Percentiles rank a stretch among this genome's conserved stretches.
Conservation (phyloP, 306 rosid genomes). For the Prunus mongolica region DNA sequence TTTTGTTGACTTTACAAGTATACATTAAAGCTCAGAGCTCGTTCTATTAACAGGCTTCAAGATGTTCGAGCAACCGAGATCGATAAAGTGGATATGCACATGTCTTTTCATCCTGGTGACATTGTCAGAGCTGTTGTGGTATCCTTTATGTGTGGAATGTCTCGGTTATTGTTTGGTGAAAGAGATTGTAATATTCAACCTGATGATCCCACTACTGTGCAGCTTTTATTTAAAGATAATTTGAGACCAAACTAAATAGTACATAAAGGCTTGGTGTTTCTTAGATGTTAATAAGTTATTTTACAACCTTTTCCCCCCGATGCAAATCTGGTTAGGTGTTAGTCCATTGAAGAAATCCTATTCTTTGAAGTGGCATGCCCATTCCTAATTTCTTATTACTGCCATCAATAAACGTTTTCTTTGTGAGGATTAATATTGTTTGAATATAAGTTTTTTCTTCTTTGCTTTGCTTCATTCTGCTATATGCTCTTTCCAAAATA, state of each 20-base stretch:
- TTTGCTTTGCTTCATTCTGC: not conserved
- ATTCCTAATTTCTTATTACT: too few relatives aligned
- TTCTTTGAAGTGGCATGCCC: not conserved
- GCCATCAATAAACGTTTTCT: too few relatives aligned
- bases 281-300: not conserved
- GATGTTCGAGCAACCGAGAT: slow-evolving; percentile 96
- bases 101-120: slow-evolving; percentile 72
- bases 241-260: not conserved
- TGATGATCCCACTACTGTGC: not conserved
- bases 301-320: not conserved
- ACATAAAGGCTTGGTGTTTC: not conserved
- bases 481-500: not conserved
- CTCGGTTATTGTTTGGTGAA: not conserved
- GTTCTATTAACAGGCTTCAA: slow-evolving; percentile 64
- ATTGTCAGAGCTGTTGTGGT: slow-evolving; percentile 79
- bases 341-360: not conserved
- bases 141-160: slow-evolving; percentile 32
- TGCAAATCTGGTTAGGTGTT: not conserved
- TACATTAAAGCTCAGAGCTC: not conserved
- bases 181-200: not conserved
- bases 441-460: not conserved
- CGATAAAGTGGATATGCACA: slow-evolving; percentile 91
- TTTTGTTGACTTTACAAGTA: not conserved
- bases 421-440: too few relatives aligned
- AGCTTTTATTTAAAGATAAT: not conserved